Percentiles rank a stretch among this genome's conserved stretches.
phyloP scores from a whole-genome alignment of 345 rosid genomes.

The Fremontodendron californicum region DNA sequence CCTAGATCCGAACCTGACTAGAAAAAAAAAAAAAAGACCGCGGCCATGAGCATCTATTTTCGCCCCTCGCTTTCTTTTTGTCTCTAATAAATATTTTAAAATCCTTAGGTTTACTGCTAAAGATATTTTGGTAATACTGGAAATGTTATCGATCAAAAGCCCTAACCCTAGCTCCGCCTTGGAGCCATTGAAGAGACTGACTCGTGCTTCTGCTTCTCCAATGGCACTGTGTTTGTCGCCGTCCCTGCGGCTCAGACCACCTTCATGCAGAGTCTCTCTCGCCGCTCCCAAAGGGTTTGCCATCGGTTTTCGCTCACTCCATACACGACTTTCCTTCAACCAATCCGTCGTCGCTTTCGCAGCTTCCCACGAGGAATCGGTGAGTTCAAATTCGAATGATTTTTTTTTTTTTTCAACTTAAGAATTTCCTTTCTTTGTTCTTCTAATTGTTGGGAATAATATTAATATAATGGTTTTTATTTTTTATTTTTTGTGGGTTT shows the following conservation, averaged over 20 bases:
- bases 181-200: constrained; percentile 15
- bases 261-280: constrained; percentile 14
- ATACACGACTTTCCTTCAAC: constrained; percentile 27
- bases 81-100: background rate
- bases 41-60: too few relatives aligned
- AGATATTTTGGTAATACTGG: background rate
- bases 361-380: constrained; percentile 66
- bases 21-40: too few relatives aligned
- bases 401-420: background rate
- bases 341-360: constrained; percentile 33
- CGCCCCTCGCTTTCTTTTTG: too few relatives aligned
- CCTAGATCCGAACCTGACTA: too few relatives aligned
- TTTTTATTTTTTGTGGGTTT: background rate
- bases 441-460: background rate
- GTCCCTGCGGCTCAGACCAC: constrained; percentile 26
- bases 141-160: constrained; percentile 35
- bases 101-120: background rate
- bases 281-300: constrained; percentile 25
- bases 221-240: constrained; percentile 17
- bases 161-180: constrained; percentile 26
- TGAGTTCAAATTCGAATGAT: constrained; percentile 19
- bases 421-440: background rate
- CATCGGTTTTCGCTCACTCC: constrained; percentile 27
- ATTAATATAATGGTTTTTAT: background rate
- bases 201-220: constrained; percentile 23